These are phyloP conservation scores for Fusarium avenaceum DNA, from an alignment of 2,329 filamentous ascomycete genomes.

Conservation along the genomic window DNA sequence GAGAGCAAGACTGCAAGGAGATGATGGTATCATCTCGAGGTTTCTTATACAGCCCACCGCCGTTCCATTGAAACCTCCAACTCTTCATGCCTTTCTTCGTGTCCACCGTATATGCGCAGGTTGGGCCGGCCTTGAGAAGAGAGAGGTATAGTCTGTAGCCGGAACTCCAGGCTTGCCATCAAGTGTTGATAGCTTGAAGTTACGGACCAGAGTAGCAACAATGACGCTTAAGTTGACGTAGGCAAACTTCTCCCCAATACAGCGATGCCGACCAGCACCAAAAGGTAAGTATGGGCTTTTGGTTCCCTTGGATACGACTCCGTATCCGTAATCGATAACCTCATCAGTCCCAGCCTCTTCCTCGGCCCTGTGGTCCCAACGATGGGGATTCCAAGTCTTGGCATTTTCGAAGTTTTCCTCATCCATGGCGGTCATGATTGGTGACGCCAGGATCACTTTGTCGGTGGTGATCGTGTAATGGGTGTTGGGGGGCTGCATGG, in stretches of 20 bases:
- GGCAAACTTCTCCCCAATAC: slow-evolving; percentile 82
- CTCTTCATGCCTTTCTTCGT: slow-evolving; percentile 31
- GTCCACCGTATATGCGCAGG: slow-evolving; percentile 55
- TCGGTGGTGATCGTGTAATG: slow-evolving; percentile 70
- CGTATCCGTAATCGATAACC: slow-evolving; percentile 51
- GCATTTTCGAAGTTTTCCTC: slow-evolving; percentile 69
- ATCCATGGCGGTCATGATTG: slow-evolving; percentile 59
- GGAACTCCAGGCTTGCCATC: slow-evolving; percentile 69
- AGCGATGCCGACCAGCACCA: slow-evolving; percentile 78
- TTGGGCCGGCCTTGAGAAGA: slow-evolving; percentile 56
- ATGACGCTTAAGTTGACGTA: slow-evolving; percentile 78
- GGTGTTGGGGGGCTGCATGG: slow-evolving; percentile 70
- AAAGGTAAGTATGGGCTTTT: slow-evolving; percentile 72
- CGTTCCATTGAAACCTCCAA: not conserved
- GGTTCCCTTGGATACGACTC: slow-evolving; percentile 51
- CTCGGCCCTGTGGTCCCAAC: slow-evolving; percentile 44
- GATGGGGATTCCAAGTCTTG: slow-evolving; percentile 50
- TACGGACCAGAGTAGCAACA: slow-evolving; percentile 70
- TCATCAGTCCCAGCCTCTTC: slow-evolving; percentile 38
- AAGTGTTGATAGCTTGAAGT: slow-evolving; percentile 70
- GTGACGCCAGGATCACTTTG: slow-evolving; percentile 60
- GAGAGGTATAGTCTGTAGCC: slow-evolving; percentile 73
- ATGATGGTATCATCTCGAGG: not conserved
- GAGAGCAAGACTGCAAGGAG: not conserved
- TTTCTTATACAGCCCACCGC: not conserved